A percentile compares a stretch with the other conserved stretches of the same genome.
Conservation (phyloP, 257 asterid species). For the Paraleonurus japonicus region DNA sequence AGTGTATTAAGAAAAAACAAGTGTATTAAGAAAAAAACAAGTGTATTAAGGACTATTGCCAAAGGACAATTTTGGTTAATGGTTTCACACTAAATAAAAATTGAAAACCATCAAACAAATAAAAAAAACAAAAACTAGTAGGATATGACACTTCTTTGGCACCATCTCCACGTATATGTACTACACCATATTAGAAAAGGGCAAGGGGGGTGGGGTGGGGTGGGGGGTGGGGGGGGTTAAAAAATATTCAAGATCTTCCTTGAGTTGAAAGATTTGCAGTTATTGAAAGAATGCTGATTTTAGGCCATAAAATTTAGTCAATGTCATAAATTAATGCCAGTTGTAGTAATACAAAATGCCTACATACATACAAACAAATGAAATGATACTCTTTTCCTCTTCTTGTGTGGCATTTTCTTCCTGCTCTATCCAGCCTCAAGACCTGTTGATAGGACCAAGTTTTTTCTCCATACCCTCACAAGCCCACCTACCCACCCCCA, state of each 20-base stretch:
- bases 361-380: slow-evolving; percentile 31
- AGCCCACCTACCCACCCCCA: neutral
- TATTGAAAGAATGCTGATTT: slow-evolving; percentile 22
- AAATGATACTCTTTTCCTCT: slow-evolving; percentile 23
- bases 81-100: neutral
- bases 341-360: slow-evolving; percentile 21
- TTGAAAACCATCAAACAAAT: neutral
- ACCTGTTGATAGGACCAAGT: slow-evolving; percentile 36
- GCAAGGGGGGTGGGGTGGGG: neutral
- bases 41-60: neutral
- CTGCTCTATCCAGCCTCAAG: slow-evolving; percentile 29
- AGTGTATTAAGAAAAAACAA: neutral
- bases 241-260: slow-evolving; percentile 18
- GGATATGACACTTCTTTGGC: slow-evolving; percentile 31
- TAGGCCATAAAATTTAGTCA: slow-evolving; percentile 34
- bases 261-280: slow-evolving; percentile 38
- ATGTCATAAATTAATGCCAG: slow-evolving; percentile 36
- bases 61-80: slow-evolving; percentile 12
- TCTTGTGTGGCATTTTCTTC: slow-evolving; percentile 34
- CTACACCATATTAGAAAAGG: neutral
- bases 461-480: slow-evolving; percentile 20
- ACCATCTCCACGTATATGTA: slow-evolving; percentile 15
- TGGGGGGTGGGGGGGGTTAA: neutral
- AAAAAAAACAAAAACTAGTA: slow-evolving; percentile 10
- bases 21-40: neutral